A percentile compares a stretch with the other conserved stretches of the same genome.
These are phyloP conservation scores for Drechslerella coelobrocha DNA, from an alignment of 2,329 filamentous ascomycete species.

Conservation along the genomic window DNA sequence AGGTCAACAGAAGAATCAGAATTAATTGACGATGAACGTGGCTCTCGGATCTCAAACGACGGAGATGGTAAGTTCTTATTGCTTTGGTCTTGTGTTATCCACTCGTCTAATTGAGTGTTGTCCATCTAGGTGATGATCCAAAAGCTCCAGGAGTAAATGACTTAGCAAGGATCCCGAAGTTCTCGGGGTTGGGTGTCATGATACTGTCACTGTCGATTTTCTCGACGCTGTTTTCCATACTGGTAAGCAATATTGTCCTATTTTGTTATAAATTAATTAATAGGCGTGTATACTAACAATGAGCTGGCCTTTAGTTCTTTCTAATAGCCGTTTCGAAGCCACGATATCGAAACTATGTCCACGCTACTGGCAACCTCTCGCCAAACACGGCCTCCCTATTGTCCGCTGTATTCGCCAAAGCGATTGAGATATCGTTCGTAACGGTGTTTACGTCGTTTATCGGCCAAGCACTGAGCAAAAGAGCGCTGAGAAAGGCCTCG, in stretches of 20 bases:
- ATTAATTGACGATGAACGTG: constrained; percentile 8
- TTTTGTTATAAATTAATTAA: background rate
- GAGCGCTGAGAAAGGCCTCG: constrained; percentile 68
- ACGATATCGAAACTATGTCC: constrained; percentile 36
- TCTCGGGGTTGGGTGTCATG: constrained; percentile 28
- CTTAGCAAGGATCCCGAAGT: constrained; percentile 20
- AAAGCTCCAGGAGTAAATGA: constrained; percentile 5
- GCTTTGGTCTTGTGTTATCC: background rate
- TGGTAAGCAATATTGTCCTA: constrained; percentile 7
- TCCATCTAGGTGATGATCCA: constrained; percentile 28
- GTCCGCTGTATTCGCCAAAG: constrained; percentile 74
- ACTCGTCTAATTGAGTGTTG: background rate
- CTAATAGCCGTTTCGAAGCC: constrained; percentile 35
- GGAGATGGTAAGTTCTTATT: constrained; percentile 33
- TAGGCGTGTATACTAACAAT: background rate
- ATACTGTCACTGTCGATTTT: constrained; percentile 43
- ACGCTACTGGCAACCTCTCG: constrained; percentile 32
- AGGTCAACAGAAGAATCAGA: constrained; percentile 12
- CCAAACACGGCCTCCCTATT: constrained; percentile 69
- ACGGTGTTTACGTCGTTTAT: constrained; percentile 77
- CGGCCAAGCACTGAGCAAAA: constrained; percentile 75
- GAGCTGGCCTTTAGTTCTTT: constrained; percentile 23
- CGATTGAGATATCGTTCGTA: constrained; percentile 78
- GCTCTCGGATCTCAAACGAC: background rate
- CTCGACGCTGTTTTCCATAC: constrained; percentile 33